Conservation (phyloP, 2,329 filamentous ascomycete species). For the Diaporthe australafricana region DNA sequence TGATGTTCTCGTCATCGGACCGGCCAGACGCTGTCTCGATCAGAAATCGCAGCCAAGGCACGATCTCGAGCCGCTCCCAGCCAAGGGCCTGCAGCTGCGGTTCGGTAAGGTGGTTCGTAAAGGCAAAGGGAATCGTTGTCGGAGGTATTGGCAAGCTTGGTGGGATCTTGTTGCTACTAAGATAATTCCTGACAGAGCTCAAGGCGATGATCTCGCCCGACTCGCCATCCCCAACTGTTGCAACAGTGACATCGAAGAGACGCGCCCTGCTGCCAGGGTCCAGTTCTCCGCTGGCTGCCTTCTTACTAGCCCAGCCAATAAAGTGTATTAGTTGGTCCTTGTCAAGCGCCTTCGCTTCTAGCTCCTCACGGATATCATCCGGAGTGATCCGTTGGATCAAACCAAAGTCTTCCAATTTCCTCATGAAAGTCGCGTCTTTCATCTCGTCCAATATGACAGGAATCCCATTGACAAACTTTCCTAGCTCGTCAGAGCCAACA, state of each 20-base stretch:
- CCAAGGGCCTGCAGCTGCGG: conserved; percentile 82
- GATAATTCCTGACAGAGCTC: conserved; percentile 78
- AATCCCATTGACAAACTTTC: conserved; percentile 86
- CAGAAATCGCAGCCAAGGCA: conserved; percentile 87
- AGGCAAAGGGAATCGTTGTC: conserved; percentile 85
- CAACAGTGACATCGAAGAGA: conserved; percentile 84
- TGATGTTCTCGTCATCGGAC: conserved; percentile 75
- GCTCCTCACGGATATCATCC: conserved; percentile 84
- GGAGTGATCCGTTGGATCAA: conserved; percentile 90
- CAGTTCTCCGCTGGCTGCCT: conserved; percentile 77
- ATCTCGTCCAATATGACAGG: conserved; percentile 85
- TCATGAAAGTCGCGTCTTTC: conserved; percentile 79
- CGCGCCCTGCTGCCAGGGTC: conserved; percentile 74
- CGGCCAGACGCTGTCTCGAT: conserved; percentile 74
- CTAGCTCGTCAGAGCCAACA: conserved; percentile 74
- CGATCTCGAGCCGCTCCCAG: conserved; percentile 86
- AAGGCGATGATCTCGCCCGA: conserved; percentile 81
- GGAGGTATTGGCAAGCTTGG: conserved; percentile 84
- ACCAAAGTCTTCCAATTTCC: conserved; percentile 84
- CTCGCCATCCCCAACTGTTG: conserved; percentile 70
- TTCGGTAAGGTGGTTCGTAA: conserved; percentile 76
- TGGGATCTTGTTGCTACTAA: conserved; percentile 83
- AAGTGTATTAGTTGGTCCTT: conserved; percentile 85
- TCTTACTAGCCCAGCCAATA: conserved; percentile 83
- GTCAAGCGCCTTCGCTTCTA: conserved; percentile 84